Evolutionary conservation across 2,329 filamentous ascomycete species (phyloP), one percentile per base, ranked within the genome.

Genomic region (Penicillium sp.): DNA sequence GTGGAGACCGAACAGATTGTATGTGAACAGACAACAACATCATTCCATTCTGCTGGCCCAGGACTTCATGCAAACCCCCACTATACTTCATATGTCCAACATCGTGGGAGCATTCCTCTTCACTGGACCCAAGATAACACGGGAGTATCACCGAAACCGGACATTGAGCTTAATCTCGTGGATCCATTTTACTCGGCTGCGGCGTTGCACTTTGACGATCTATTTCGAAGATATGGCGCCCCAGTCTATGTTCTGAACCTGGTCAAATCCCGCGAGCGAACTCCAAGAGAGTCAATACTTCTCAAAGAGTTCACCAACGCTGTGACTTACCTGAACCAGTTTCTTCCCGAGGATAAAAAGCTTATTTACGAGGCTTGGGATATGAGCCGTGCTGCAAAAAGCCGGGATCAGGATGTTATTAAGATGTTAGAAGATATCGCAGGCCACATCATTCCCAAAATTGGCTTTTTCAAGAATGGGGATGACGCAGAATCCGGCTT

Each of bases 1-100:
- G 94, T 99, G 24, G 95, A 99, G 75, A 97, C 94, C 1, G 94
- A 99, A 74, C 94, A 99, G 72, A 97, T 99, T 58, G 92, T 99
- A 5, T 94, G 92, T 0, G 94, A 99, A 70, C 90, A 92, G 66
- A 79, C 93, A 49, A 97, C 92, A 0, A 99, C 94, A 0, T 97
- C 94, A 0, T 97, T 99, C 65, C 94, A 99, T 76, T 89, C 90
- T 3, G 91, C 94, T 5, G 93, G 92, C 0, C 90, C 89, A 3
- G 85, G 85, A 47, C 82, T 96, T 11, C 97, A 91, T 71, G 87
- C 91, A 5, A 97, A 89, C 68, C 91, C 93, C 1, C 89, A 90
- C 29, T 97, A 93, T 72, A 97, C 94, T 4, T 97, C 94, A 0
- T 97, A 96, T 72, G 88, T 99, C 1, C 94, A 99, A 71, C 94